These are phyloP conservation scores for Protomyces macrosporus DNA, from an alignment of 1,139 yeast genomes.

Conservation along the genomic window DNA sequence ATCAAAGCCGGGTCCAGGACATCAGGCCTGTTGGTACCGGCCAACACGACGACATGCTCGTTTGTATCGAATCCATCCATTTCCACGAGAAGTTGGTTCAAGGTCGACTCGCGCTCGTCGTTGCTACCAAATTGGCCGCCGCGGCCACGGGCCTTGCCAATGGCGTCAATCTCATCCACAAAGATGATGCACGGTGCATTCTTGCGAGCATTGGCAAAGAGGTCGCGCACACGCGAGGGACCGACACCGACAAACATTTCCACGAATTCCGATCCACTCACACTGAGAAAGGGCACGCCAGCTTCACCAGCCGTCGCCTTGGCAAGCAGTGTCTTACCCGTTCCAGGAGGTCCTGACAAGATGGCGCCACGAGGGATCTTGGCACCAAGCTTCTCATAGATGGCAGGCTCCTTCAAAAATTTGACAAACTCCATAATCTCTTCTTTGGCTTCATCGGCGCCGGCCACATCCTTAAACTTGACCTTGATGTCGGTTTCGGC, in stretches of 20 bases:
- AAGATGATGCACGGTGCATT: constrained; percentile 90
- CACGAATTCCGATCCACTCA: constrained; percentile 96
- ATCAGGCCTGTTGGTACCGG: constrained; percentile 95
- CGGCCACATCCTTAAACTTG: constrained; percentile 90
- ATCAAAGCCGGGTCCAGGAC: constrained; percentile 84
- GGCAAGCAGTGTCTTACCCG: constrained; percentile 96
- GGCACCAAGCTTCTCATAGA: constrained; percentile 88
- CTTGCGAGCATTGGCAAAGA: constrained; percentile 85
- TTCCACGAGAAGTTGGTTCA: constrained; percentile 90
- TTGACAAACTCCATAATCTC: constrained; percentile 97
- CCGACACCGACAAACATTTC: constrained; percentile 99
- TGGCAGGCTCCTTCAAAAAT: constrained; percentile 80
- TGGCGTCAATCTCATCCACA: constrained; percentile 97
- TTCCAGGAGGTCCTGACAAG: constrained; percentile 98
- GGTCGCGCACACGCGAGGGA: constrained; percentile 92
- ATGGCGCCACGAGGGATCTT: constrained; percentile 98
- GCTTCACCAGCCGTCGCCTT: constrained; percentile 99
- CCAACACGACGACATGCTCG: constrained; percentile 92
- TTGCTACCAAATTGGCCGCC: constrained; percentile 65
- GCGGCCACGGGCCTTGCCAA: constrained; percentile 87
- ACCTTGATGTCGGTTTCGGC: constrained; percentile 86
- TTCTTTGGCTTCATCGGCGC: constrained; percentile 94
- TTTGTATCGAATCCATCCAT: constrained; percentile 92
- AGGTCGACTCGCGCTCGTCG: constrained; percentile 94
- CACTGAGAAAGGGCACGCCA: constrained; percentile 90